A percentile compares a stretch with the other conserved stretches of the same genome.
Conservation (phyloP, 2,329 filamentous ascomycete genomes). For the Aspergillus ochraceus region DNA sequence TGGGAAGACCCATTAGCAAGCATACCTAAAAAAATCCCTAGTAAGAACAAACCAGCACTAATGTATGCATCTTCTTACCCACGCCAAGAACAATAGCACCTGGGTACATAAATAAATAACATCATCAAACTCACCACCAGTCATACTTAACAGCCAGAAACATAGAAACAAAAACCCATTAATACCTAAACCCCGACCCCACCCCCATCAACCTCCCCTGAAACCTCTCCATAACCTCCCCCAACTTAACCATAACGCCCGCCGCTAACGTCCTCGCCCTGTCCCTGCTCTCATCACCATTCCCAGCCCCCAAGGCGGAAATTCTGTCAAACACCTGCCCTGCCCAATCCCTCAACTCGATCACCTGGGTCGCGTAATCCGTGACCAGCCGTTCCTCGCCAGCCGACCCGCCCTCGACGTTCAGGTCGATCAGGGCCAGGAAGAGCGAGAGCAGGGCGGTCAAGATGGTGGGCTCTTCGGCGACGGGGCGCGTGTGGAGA, state of each 20-base stretch:
- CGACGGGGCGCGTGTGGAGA: constrained; percentile 55
- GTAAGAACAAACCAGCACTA: not conserved
- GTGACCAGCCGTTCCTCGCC: constrained; percentile 71
- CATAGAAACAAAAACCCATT: not conserved
- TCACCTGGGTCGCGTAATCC: constrained; percentile 70
- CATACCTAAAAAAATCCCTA: not conserved
- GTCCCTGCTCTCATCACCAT: constrained; percentile 49
- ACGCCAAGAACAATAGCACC: not conserved
- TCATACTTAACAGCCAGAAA: too few relatives aligned
- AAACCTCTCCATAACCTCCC: constrained; percentile 80
- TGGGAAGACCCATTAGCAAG: not conserved
- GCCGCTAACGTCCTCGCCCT: constrained; percentile 63
- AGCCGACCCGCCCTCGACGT: constrained; percentile 50
- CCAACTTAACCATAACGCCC: constrained; percentile 75
- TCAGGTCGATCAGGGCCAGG: constrained; percentile 78
- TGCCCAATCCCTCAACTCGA: constrained; percentile 89
- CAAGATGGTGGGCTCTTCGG: constrained; percentile 65
- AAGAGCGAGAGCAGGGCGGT: constrained; percentile 77
- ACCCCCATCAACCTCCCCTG: constrained; percentile 75
- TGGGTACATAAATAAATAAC: not conserved
- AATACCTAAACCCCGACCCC: constrained; percentile 50
- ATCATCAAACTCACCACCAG: not conserved
- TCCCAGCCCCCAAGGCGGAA: constrained; percentile 38
- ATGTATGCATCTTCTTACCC: not conserved
- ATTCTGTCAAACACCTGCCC: constrained; percentile 68